Evolutionary conservation across 176 grass and related monocot species (phyloP).

Genomic region (Echinochloa phyllopogon): DNA sequence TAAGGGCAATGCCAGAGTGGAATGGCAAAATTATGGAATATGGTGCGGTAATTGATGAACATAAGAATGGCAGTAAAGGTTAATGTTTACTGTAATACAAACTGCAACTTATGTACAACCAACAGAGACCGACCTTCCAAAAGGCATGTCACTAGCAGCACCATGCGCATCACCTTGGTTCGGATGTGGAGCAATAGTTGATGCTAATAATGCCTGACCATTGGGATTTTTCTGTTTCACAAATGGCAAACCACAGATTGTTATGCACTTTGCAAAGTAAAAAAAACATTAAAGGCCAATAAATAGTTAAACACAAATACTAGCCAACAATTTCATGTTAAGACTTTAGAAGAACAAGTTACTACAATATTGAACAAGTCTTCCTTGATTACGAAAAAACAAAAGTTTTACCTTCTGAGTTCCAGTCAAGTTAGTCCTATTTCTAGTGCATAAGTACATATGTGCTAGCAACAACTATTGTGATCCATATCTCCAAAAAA

Average conservation of each 20-base stretch:
- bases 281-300: constrained; percentile 7
- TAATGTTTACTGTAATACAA: constrained; percentile 19
- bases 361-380: constrained; percentile 3
- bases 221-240: constrained; percentile 75
- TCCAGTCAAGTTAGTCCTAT: neutral
- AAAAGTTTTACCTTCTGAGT: constrained; percentile 2
- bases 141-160: constrained; percentile 62
- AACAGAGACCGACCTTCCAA: constrained; percentile 81
- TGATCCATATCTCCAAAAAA: neutral
- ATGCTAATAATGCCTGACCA: constrained; percentile 93
- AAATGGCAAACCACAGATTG: constrained; percentile 31
- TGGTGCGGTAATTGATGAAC: neutral
- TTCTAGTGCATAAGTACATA: neutral
- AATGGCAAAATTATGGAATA: constrained; percentile 25
- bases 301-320: constrained; percentile 17
- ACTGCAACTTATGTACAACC: constrained; percentile 25
- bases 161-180: constrained; percentile 41
- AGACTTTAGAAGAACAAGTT: constrained; percentile 23
- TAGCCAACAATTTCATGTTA: constrained; percentile 1
- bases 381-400: neutral
- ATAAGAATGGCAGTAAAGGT: neutral
- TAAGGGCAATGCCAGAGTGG: constrained; percentile 5
- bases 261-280: constrained; percentile 26
- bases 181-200: constrained; percentile 73
- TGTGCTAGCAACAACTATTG: too few species aligned